Base-by-base conservation (phyloP, 2,329 filamentous ascomycete species). In the Aspergillus fischeri region DNA sequence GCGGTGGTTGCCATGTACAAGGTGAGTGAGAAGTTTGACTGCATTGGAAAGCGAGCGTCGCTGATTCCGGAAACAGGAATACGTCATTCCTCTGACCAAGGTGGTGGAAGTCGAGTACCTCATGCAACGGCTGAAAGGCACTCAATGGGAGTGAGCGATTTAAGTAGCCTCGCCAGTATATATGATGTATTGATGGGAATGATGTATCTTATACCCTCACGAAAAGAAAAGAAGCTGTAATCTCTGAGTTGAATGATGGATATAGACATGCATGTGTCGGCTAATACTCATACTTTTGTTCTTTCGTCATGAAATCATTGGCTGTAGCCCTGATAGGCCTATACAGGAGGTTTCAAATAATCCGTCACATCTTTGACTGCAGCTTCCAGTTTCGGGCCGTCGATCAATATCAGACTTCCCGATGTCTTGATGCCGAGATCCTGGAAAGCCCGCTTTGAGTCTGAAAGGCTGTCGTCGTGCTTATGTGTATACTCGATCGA, bases 51-150 rank as follows among this genome's bases (percentile, higher is more conserved):
- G 3, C 14, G 14, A n/a, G 7, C 32, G 17, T 17, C 17, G 4
- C 32, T 38, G 32, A 38, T 17, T 17, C 5, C 17, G 32, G 32
- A 7, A 27, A 4, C 35, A 75, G 75, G 86, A 82, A 85, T 96
- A 73, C 76, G 92, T 99, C 59, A 99, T 99, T 66, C 94, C 94
- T 0, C 77, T 97, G 73, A 99, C 94, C n/a, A 99, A 99, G 76
- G 89, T 92, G 62, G 93, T 99, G 44, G 94, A 99, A 80, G 92
- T 99, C 9, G 94, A 99, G 67, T 99, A 99, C 73, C 80, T 99
- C 65, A 96, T 99, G 91, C 91, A 97, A 76, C 84, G 94, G 62
- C 78, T 99, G 54, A 84, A 78, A 64, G 78, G 77, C 28, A 81
- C 78, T 3, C 60, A 79, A 67, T 81, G 78, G 78, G 76, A 79